Evolutionary conservation across 768 basidiomycete genomes (phyloP).

Genomic region (Candolleomyces aberdarensis): DNA sequence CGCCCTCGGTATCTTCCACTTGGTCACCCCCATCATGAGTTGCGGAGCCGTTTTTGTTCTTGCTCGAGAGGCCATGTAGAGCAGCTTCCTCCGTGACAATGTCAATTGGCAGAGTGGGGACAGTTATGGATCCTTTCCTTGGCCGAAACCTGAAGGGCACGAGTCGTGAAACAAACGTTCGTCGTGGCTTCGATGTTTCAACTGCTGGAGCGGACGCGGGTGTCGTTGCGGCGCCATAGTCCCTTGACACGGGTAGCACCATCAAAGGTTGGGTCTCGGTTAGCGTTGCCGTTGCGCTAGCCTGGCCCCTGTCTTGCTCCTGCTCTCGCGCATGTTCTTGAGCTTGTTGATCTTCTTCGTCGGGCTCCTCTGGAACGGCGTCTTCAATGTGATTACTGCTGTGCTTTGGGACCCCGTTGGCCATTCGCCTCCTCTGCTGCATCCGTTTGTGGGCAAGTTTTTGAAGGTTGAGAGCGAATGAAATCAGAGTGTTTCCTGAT

Average conservation of each 20-base stretch:
- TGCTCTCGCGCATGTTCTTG: background rate
- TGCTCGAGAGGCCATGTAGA: slow-evolving; percentile 20
- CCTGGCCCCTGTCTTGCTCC: background rate
- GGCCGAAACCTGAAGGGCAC: slow-evolving; percentile 29
- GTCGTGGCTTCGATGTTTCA: slow-evolving; percentile 8
- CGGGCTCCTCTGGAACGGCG: background rate
- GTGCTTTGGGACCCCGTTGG: background rate
- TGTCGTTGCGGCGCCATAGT: slow-evolving; percentile 22
- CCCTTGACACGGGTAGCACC: slow-evolving; percentile 3
- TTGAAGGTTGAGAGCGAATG: slow-evolving; percentile 87
- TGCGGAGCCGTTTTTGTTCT: slow-evolving; percentile 14
- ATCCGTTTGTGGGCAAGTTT: slow-evolving; percentile 84
- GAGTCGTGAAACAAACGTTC: slow-evolving; percentile 32
- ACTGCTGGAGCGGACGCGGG: background rate
- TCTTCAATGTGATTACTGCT: background rate
- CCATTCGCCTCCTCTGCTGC: slow-evolving; percentile 22
- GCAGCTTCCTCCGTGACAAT: slow-evolving; percentile 37
- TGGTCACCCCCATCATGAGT: slow-evolving; percentile 11
- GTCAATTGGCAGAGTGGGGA: slow-evolving; percentile 36
- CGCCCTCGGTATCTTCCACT: slow-evolving; percentile 54
- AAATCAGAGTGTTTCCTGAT: slow-evolving; percentile 83
- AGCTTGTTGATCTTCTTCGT: slow-evolving; percentile 8
- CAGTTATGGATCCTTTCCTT: slow-evolving; percentile 11
- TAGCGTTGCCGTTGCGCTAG: slow-evolving; percentile 14
- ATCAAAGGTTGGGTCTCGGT: slow-evolving; percentile 1